Evolutionary conservation across 164 flowering plant species (phyloP).

Genomic region (Stephania cephalantha): DNA sequence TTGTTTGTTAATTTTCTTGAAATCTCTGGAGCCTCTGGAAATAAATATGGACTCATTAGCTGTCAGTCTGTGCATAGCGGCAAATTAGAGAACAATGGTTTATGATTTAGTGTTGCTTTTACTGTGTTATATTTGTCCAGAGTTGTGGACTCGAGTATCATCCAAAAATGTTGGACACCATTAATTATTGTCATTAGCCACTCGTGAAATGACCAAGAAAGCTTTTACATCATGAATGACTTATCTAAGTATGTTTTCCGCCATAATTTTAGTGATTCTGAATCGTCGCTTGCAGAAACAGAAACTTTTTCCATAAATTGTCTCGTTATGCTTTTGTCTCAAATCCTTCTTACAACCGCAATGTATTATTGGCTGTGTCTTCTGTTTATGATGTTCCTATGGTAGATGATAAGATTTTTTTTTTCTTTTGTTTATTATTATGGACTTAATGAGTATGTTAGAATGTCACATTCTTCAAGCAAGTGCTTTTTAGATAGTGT

Average conservation of each 20-base stretch:
- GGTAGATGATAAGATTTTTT: neutral
- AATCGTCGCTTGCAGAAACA: neutral
- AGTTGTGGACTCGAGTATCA: neutral
- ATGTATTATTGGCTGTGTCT: neutral
- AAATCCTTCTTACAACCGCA: neutral
- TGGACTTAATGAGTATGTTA: neutral
- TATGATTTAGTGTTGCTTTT: neutral
- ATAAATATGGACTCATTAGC: neutral
- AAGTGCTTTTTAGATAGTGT: neutral
- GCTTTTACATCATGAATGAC: slow-evolving; percentile 1
- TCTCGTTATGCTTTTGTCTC: neutral
- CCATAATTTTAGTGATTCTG: neutral
- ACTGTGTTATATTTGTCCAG: slow-evolving; percentile 4
- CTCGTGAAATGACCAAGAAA: neutral
- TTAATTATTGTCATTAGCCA: neutral
- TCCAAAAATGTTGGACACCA: neutral
- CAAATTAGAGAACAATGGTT: slow-evolving; percentile 2
- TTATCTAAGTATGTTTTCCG: neutral
- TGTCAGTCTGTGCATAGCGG: slow-evolving; percentile 7
- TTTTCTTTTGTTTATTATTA: neutral
- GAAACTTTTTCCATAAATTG: neutral
- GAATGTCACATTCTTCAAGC: slow-evolving; percentile 3
- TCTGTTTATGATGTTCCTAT: neutral
- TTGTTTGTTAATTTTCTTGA: slow-evolving; percentile 4
- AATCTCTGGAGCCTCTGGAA: slow-evolving; percentile 4